These are phyloP conservation scores for Colletotrichum sp. DNA, from an alignment of 2,329 filamentous ascomycete species.

Conservation along the genomic window DNA sequence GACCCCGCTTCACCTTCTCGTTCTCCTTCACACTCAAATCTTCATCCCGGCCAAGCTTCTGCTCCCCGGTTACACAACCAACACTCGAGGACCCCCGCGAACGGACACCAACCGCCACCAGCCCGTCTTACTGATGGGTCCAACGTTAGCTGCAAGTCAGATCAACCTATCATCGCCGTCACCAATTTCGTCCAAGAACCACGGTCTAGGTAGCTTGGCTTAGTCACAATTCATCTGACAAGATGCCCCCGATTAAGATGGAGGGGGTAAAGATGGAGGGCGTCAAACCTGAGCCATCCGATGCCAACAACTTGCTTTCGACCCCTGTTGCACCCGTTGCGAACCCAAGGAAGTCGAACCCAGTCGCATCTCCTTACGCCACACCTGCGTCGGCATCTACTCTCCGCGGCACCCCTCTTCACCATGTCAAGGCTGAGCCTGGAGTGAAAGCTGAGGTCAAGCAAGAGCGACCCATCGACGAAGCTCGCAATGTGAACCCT, in stretches of 20 bases:
- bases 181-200: not conserved
- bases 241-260: not conserved
- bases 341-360: not conserved
- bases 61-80: not conserved
- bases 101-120: not conserved
- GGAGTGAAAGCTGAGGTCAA: not conserved
- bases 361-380: not conserved
- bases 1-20: not conserved
- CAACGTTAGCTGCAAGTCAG: not conserved
- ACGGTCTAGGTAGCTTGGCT: not conserved
- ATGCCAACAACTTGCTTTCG: not conserved
- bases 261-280: not conserved
- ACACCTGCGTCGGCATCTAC: not conserved
- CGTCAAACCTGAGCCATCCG: not conserved
- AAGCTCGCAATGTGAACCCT: not conserved
- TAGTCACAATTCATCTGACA: not conserved
- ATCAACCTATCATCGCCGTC: not conserved
- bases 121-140: not conserved
- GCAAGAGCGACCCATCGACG: no score
- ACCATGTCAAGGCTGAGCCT: not conserved
- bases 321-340: not conserved
- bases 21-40: not conserved
- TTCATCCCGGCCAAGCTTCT: not conserved
- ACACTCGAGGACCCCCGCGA: not conserved
- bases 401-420: not conserved